Evolutionary conservation across 2,329 filamentous ascomycete species (phyloP).

Genomic region (Chaetomiaceae sp.): DNA sequence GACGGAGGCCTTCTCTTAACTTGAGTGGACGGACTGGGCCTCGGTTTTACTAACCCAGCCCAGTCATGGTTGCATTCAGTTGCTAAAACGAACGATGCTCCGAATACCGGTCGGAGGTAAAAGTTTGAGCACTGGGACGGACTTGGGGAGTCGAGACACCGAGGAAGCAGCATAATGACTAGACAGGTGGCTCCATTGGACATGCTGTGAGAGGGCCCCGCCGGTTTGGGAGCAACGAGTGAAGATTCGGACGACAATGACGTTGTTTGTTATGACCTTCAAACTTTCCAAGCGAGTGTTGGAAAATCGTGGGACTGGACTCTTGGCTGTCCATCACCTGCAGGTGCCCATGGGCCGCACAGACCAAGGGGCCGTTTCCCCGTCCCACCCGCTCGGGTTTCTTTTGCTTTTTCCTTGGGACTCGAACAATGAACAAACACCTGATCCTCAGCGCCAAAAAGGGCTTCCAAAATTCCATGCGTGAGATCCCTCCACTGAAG

Average conservation of each 20-base stretch:
- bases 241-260: background rate
- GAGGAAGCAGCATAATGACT: too few relatives aligned
- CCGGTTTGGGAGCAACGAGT: background rate
- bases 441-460: too few relatives aligned
- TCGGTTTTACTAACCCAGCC: slow-evolving; percentile 7
- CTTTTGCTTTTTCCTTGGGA: background rate
- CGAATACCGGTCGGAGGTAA: slow-evolving; percentile 3
- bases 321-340: slow-evolving; percentile 2
- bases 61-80: slow-evolving; percentile 12
- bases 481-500: too few relatives aligned
- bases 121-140: background rate
- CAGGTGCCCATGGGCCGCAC: slow-evolving; percentile 1
- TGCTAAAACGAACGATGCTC: slow-evolving; percentile 4
- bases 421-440: background rate
- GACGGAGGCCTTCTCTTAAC: background rate
- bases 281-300: background rate
- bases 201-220: background rate
- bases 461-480: too few relatives aligned
- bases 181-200: too few relatives aligned
- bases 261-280: background rate
- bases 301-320: background rate
- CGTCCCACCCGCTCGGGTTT: background rate
- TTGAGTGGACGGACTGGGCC: background rate
- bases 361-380: slow-evolving; percentile 3
- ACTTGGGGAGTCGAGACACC: too few relatives aligned